Conservation (phyloP, 495 filamentous ascomycete species). For the Penicillium salamii region DNA sequence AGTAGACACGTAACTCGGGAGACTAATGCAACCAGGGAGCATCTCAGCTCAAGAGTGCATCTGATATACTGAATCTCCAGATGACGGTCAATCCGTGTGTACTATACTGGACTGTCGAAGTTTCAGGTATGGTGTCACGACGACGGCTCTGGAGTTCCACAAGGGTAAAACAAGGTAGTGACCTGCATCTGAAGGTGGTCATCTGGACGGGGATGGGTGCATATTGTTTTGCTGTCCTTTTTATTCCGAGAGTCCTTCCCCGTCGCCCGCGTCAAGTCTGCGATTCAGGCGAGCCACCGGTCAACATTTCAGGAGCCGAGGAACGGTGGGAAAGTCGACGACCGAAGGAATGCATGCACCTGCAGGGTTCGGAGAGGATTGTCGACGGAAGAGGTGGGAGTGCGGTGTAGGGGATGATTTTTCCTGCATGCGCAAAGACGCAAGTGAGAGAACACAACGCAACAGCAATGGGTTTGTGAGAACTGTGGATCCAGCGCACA, state of each 20-base stretch:
- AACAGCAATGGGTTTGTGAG: slow-evolving; percentile 1
- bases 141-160: slow-evolving; percentile 2
- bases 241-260: background rate
- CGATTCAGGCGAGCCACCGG: background rate
- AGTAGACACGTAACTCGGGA: background rate
- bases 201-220: background rate
- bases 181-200: slow-evolving; percentile 4
- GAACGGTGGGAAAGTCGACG: background rate
- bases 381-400: background rate
- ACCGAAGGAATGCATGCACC: background rate
- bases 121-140: background rate
- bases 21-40: background rate
- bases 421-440: slow-evolving; percentile 1
- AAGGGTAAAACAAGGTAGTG: slow-evolving; percentile 6
- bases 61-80: no score
- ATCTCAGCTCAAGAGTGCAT: background rate
- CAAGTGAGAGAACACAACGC: slow-evolving; percentile 5
- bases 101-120: background rate
- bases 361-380: background rate
- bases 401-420: slow-evolving; percentile 5
- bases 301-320: background rate
- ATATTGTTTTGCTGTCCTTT: background rate
- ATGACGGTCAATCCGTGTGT: background rate
- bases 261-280: background rate
- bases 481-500: slow-evolving; percentile 3